Evolutionary conservation across 805 yeast species (phyloP), one percentile per base, ranked within the genome.

Genomic region (Candida ficus): DNA sequence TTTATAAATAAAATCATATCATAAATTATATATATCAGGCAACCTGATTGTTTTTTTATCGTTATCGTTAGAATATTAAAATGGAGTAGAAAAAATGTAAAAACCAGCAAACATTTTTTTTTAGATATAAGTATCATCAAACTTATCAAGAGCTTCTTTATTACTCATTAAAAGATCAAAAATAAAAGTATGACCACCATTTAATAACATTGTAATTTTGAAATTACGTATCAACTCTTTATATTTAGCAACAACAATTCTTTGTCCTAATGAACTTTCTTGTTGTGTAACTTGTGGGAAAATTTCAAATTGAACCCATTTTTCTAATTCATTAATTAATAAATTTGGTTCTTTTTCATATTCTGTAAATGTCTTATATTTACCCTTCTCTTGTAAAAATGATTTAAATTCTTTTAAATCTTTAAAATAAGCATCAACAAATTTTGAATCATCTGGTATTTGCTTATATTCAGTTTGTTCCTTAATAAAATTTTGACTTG

Each of bases 101-200:
- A n/a, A n/a, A n/a, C n/a, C n/a, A n/a, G n/a, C n/a, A n/a, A n/a
- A n/a, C n/a, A n/a, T n/a, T n/a, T n/a, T n/a, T n/a, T n/a, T n/a
- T n/a, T n/a, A n/a, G 18, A 29, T 22, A 14, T 18, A 19, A 4
- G n/a, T 25, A 25, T 37, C 39, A 29, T 45, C 48, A 37, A 45
- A 42, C n/a, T 42, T 42, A 10, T 45, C 48, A 2, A 45, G 23
- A 8, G 45, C 48, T 20, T 45, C 46, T 27, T 39, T 36, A 9
- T 42, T 31, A 11, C 28, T 42, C 48, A 54, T 33, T 31, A 80
- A 53, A 1, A 80, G 64, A 50, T 81, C 88, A 50, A 81, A 67
- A 11, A 76, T 67, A 38, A 73, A 73, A 2, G 80, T 65, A 49
- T 77, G 73, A 1, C 80, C 82, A 14, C 83, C 81, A 49, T 81